Percentiles rank a stretch among this genome's conserved stretches.
phyloP scores from a whole-genome alignment of 352 stramenopile genomes.

The Globisporangium mamillatum region DNA sequence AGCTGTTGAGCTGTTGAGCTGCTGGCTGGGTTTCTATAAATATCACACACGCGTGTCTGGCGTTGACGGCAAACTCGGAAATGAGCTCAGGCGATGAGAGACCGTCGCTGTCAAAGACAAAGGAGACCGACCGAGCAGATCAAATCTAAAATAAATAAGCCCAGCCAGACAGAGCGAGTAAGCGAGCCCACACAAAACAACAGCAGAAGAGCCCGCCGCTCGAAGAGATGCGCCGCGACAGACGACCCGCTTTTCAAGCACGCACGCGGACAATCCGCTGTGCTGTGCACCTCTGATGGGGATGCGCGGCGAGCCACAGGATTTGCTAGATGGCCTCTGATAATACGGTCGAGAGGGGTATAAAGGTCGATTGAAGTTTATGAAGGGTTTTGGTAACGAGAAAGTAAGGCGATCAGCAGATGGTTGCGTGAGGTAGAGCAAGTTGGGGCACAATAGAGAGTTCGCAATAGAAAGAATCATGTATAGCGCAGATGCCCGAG shows the following conservation, averaged over 20 bases:
- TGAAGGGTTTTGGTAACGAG: neutral
- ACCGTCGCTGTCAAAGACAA: slow-evolving; percentile 2
- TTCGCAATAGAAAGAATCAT: neutral
- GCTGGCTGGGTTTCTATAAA: neutral
- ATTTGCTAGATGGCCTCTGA: slow-evolving; percentile 1
- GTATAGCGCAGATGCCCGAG: neutral
- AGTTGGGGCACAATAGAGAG: neutral
- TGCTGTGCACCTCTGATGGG: neutral
- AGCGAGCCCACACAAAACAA: neutral
- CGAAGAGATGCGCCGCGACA: neutral
- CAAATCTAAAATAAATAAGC: neutral
- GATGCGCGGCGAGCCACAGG: neutral
- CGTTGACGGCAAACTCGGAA: slow-evolving; percentile 5
- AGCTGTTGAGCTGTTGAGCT: neutral
- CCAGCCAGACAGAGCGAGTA: neutral
- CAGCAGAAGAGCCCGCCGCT: neutral
- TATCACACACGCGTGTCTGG: neutral
- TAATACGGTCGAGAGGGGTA: neutral
- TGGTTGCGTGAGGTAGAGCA: neutral
- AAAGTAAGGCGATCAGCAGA: neutral
- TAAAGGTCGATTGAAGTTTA: neutral
- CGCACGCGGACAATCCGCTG: neutral
- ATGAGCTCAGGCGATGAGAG: neutral
- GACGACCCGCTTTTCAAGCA: neutral
- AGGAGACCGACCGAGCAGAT: slow-evolving; percentile 2